Evolutionary conservation across 2,329 filamentous ascomycete genomes (phyloP).

Genomic region (Venturia aucupariae): DNA sequence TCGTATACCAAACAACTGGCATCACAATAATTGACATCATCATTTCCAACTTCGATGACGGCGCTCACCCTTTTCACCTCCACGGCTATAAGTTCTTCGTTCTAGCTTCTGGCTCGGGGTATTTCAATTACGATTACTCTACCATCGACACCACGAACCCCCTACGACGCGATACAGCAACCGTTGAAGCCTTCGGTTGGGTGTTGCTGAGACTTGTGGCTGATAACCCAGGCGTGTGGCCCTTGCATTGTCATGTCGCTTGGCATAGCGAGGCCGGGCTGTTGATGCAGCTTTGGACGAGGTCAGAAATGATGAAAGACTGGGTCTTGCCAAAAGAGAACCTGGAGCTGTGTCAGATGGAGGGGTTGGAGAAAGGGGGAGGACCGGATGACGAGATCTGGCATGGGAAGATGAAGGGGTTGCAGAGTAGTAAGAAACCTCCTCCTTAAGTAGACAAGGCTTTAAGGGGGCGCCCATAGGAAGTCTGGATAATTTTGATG

Average conservation of each 20-base stretch:
- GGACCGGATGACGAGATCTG: conserved; percentile 42
- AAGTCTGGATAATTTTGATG: background rate
- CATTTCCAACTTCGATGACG: conserved; percentile 10
- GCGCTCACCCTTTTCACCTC: conserved; percentile 8
- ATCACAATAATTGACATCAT: conserved; percentile 7
- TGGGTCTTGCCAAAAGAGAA: conserved; percentile 39
- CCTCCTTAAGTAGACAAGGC: background rate
- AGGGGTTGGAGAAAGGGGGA: conserved; percentile 40
- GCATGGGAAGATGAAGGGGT: conserved; percentile 23
- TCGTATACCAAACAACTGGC: conserved; percentile 16
- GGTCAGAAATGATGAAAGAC: conserved; percentile 36
- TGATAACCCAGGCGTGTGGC: conserved; percentile 13
- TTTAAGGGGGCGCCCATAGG: background rate
- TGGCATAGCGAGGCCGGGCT: conserved; percentile 12
- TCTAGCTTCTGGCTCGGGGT: conserved; percentile 25
- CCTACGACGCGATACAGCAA: background rate
- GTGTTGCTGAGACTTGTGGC: conserved; percentile 4
- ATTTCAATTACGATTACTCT: conserved; percentile 20
- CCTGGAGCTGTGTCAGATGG: conserved; percentile 36
- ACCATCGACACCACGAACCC: conserved; percentile 23
- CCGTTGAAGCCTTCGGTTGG: conserved; percentile 7
- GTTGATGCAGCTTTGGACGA: conserved; percentile 27
- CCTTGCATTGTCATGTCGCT: conserved; percentile 11
- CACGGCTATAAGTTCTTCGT: conserved; percentile 11
- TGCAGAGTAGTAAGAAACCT: background rate